Conservation (phyloP, 164 flowering plant genomes). For the Stephania cephalantha region DNA sequence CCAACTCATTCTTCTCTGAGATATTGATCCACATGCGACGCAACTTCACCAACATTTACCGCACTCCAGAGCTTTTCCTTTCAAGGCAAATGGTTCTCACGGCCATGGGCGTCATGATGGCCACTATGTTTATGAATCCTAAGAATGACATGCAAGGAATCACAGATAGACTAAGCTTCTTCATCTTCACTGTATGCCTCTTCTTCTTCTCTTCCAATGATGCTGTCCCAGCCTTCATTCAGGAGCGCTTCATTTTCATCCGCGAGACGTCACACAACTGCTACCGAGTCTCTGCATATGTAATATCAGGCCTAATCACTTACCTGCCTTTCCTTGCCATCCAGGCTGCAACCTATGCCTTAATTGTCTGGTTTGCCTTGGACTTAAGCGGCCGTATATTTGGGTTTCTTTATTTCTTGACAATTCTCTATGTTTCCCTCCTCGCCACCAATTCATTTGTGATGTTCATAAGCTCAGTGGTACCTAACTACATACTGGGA, state of each 20-base stretch:
- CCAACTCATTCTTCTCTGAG: constrained; percentile 47
- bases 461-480: constrained; percentile 63
- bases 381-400: constrained; percentile 24
- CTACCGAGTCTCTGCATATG: constrained; percentile 64
- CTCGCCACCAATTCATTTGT: constrained; percentile 71
- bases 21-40: constrained; percentile 58
- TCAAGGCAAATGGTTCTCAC: constrained; percentile 59
- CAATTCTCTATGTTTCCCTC: constrained; percentile 51
- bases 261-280: constrained; percentile 70
- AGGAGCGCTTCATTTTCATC: constrained; percentile 66
- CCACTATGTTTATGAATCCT: constrained; percentile 65
- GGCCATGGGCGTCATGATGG: constrained; percentile 69
- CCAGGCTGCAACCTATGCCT: constrained; percentile 51
- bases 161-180: constrained; percentile 60
- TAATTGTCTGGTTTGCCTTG: constrained; percentile 47
- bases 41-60: constrained; percentile 51
- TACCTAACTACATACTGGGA: constrained; percentile 63
- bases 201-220: constrained; percentile 81
- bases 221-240: constrained; percentile 74
- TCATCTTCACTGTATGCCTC: constrained; percentile 69
- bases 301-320: constrained; percentile 57
- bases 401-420: constrained; percentile 41
- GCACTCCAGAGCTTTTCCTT: constrained; percentile 77
- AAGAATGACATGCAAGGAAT: constrained; percentile 40
- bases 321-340: constrained; percentile 64